Evolutionary conservation across 306 rosid species (phyloP).

Genomic region (Trichosanthes truncata): DNA sequence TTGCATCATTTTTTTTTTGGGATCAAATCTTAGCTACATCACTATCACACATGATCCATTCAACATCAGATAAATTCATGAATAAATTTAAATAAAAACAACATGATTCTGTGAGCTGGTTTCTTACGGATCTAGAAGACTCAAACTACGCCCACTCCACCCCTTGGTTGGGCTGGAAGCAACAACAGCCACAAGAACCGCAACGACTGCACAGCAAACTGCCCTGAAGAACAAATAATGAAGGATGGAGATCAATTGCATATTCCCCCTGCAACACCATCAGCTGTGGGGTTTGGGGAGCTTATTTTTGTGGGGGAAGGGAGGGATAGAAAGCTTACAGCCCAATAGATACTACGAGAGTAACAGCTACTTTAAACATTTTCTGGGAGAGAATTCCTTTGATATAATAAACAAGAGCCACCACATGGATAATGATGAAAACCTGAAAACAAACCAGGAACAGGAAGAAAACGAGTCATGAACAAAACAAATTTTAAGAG

Average conservation of each 20-base stretch:
- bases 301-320: background rate
- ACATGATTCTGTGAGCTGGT: slow-evolving; percentile 15
- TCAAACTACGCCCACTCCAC: slow-evolving; percentile 99
- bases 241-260: slow-evolving; percentile 15
- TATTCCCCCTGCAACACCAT: slow-evolving; percentile 8
- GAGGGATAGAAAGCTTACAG: slow-evolving; percentile 43
- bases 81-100: slow-evolving; percentile 12
- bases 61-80: background rate
- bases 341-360: slow-evolving; percentile 81
- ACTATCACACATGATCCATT: background rate
- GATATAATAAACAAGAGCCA: slow-evolving; percentile 88
- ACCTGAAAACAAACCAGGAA: slow-evolving; percentile 42
- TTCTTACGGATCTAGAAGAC: slow-evolving; percentile 91
- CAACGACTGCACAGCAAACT: slow-evolving; percentile 52
- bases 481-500: slow-evolving; percentile 12
- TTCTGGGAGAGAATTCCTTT: slow-evolving; percentile 80
- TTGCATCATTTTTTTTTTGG: background rate
- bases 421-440: slow-evolving; percentile 88
- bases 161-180: slow-evolving; percentile 99
- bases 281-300: slow-evolving; percentile 3
- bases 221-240: slow-evolving; percentile 52
- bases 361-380: slow-evolving; percentile 89
- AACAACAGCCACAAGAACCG: slow-evolving; percentile 81
- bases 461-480: slow-evolving; percentile 14
- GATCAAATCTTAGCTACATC: background rate